Percentiles rank a stretch among this genome's conserved stretches.
These are phyloP conservation scores for Cladorrhinum sp. DNA, from an alignment of 2,329 filamentous ascomycete genomes.

Conservation along the genomic window DNA sequence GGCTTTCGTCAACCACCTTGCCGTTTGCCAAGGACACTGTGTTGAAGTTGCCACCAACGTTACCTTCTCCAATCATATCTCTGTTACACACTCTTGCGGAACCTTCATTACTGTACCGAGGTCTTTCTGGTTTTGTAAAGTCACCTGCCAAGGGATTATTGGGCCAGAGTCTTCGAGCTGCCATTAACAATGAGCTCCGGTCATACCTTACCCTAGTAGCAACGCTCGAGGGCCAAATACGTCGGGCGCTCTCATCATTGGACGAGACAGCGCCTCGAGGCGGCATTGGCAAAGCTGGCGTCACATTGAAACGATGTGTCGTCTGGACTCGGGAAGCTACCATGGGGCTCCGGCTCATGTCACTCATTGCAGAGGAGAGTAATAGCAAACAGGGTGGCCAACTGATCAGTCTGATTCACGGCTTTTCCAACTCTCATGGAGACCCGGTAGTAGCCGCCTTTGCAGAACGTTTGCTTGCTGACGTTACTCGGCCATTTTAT, in stretches of 20 bases:
- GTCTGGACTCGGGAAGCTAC: constrained; percentile 98
- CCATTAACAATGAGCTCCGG: constrained; percentile 78
- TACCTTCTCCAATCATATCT: constrained; percentile 82
- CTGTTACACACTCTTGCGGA: constrained; percentile 88
- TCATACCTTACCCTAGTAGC: constrained; percentile 90
- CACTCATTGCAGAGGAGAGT: constrained; percentile 88
- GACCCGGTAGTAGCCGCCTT: constrained; percentile 93
- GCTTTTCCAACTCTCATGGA: constrained; percentile 88
- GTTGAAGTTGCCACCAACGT: constrained; percentile 71
- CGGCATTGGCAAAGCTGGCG: constrained; percentile 78
- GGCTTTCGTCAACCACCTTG: constrained; percentile 81
- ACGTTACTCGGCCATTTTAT: constrained; percentile 93
- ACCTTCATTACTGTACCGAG: constrained; percentile 85
- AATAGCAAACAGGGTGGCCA: constrained; percentile 81
- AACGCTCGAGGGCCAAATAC: constrained; percentile 87
- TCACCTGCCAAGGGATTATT: constrained; percentile 79
- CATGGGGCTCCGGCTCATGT: constrained; percentile 91
- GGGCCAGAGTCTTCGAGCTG: constrained; percentile 85
- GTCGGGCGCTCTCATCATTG: constrained; percentile 73
- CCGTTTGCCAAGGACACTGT: constrained; percentile 68
- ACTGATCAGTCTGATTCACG: constrained; percentile 88
- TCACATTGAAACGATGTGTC: constrained; percentile 91
- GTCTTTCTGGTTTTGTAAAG: constrained; percentile 77
- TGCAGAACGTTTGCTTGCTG: constrained; percentile 80
- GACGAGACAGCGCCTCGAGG: constrained; percentile 64